A percentile compares a stretch with the other conserved stretches of the same genome.
phyloP scores from a whole-genome alignment of 495 filamentous ascomycete genomes.

The Talaromyces stipitatus region DNA sequence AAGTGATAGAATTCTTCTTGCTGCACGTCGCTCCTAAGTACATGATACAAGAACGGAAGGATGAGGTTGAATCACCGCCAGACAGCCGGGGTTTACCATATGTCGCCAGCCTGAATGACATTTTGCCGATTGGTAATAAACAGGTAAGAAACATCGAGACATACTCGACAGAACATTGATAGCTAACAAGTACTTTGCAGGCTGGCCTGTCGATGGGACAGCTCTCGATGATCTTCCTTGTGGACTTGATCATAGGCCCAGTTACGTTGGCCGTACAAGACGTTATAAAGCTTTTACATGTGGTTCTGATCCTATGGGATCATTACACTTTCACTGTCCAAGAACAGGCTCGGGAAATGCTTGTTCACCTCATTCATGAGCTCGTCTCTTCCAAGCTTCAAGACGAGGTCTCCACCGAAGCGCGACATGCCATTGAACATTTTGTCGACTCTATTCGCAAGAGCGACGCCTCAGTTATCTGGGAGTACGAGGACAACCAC shows the following conservation, averaged over 20 bases:
- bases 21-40: conserved; percentile 82
- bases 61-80: conserved; percentile 60
- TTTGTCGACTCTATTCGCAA: conserved; percentile 87
- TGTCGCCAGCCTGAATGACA: conserved; percentile 72
- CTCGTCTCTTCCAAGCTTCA: conserved; percentile 87
- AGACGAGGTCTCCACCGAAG: conserved; percentile 54
- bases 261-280: conserved; percentile 69
- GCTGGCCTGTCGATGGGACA: conserved; percentile 86
- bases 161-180: neutral
- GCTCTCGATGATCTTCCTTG: conserved; percentile 84
- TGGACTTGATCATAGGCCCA: conserved; percentile 92
- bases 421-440: conserved; percentile 71
- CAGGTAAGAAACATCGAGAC: conserved; percentile 40
- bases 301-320: conserved; percentile 91
- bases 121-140: conserved; percentile 81
- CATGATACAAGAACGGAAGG: conserved; percentile 82
- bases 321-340: conserved; percentile 93
- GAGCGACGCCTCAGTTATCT: conserved; percentile 77
- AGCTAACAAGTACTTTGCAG: conserved; percentile 20
- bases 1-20: conserved; percentile 89
- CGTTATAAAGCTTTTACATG: conserved; percentile 79
- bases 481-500: conserved; percentile 89
- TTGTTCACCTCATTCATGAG: conserved; percentile 96
- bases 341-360: conserved; percentile 94
- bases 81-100: conserved; percentile 75